Evolutionary conservation across 2,329 filamentous ascomycete genomes (phyloP).

Genomic region (Monilinia fructicola): DNA sequence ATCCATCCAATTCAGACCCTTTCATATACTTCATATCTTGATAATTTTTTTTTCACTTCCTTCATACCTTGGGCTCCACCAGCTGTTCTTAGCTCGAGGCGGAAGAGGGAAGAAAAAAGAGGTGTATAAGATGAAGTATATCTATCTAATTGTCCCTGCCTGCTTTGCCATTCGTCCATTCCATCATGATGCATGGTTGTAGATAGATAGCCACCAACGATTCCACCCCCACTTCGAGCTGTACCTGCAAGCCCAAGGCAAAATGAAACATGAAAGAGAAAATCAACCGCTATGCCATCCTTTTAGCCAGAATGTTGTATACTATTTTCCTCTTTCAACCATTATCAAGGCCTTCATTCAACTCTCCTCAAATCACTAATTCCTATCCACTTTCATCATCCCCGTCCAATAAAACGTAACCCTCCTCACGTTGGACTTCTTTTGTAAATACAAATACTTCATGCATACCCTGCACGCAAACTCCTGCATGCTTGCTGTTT

Average conservation of each 20-base stretch:
- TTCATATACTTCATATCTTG: not conserved
- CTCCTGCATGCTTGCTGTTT: conserved; percentile 14
- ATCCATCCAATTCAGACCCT: not conserved
- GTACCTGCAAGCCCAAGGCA: not conserved
- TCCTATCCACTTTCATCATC: conserved; percentile 10
- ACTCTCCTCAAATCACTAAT: not conserved
- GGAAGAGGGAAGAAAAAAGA: not conserved
- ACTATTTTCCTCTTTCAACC: conserved; percentile 17
- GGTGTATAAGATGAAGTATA: conserved; percentile 21
- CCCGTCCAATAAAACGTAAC: conserved; percentile 14
- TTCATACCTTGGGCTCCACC: not conserved
- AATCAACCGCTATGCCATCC: conserved; percentile 15
- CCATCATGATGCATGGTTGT: conserved; percentile 5
- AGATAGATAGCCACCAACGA: not conserved
- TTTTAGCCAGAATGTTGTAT: conserved; percentile 19
- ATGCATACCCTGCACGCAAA: conserved; percentile 13
- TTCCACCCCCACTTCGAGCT: not conserved
- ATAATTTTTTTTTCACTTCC: not conserved
- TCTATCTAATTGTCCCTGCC: conserved; percentile 21
- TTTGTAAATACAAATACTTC: conserved; percentile 22
- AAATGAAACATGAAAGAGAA: conserved; percentile 12
- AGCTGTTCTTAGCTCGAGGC: not conserved
- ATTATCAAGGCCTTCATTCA: not conserved
- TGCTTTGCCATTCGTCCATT: conserved; percentile 1
- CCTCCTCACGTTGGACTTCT: conserved; percentile 4